phyloP scores from a whole-genome alignment of 1,284 basidiomycete species.

The Neonothopanus nambi region DNA sequence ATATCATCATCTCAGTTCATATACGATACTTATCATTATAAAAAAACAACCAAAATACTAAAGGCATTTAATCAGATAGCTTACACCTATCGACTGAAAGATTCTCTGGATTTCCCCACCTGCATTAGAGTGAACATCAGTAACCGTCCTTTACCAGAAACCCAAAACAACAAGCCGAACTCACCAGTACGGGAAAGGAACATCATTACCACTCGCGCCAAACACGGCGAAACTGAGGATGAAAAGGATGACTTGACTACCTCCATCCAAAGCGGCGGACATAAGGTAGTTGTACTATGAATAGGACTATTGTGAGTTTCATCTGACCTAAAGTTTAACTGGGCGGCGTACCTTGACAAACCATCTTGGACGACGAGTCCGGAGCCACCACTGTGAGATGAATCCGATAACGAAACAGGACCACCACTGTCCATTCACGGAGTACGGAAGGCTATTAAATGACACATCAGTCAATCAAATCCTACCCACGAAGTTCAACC shows the following conservation, averaged over 20 bases:
- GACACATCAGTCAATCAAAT: neutral
- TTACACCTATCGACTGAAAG: conserved; percentile 40
- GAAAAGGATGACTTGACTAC: conserved; percentile 47
- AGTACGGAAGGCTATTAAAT: conserved; percentile 43
- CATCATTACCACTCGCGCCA: conserved; percentile 57
- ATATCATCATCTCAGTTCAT: too few relatives aligned
- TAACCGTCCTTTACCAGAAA: neutral
- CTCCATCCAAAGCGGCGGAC: conserved; percentile 47
- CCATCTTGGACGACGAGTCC: conserved; percentile 44
- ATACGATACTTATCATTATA: too few relatives aligned
- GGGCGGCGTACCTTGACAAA: conserved; percentile 43
- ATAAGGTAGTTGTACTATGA: conserved; percentile 38
- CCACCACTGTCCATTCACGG: conserved; percentile 55
- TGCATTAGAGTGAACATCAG: neutral
- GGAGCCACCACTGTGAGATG: conserved; percentile 49
- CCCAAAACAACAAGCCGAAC: neutral
- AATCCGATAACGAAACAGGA: conserved; percentile 50
- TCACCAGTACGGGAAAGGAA: conserved; percentile 54
- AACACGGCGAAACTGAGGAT: conserved; percentile 65
- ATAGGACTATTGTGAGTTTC: neutral
- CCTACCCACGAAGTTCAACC: too few relatives aligned
- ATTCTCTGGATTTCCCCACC: conserved; percentile 27
- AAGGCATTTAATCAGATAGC: conserved; percentile 9
- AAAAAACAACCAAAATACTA: too few relatives aligned
- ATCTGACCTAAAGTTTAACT: neutral